Evolutionary conservation across 1,284 basidiomycete species (phyloP).

Genomic region (Pseudozyma thailandica): DNA sequence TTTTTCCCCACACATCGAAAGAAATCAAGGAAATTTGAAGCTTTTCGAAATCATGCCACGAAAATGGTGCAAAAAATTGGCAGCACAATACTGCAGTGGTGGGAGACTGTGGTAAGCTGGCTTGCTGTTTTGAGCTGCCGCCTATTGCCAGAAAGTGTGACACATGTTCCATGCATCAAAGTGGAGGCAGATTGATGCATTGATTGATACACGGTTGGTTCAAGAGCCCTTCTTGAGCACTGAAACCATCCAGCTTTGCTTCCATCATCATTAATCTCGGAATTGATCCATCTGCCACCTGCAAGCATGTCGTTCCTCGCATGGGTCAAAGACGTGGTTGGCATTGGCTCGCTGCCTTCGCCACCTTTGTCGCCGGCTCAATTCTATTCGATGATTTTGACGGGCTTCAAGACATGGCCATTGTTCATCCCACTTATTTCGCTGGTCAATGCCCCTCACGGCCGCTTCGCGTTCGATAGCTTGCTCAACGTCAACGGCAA

Average conservation of each 20-base stretch:
- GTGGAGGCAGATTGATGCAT: no score
- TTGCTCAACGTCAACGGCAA: slow-evolving; percentile 67
- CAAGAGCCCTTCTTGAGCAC: no score
- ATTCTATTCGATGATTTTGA: slow-evolving; percentile 56
- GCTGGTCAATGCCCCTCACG: slow-evolving; percentile 78
- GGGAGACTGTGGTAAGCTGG: no score
- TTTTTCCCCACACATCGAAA: no score
- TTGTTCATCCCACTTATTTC: slow-evolving; percentile 70
- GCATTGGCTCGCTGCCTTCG: slow-evolving; percentile 31
- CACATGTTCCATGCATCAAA: no score
- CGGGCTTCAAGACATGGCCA: slow-evolving; percentile 69
- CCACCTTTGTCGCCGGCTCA: slow-evolving; percentile 50
- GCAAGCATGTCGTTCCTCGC: slow-evolving; percentile 25
- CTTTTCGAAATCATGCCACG: no score
- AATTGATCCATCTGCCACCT: not conserved
- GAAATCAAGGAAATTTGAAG: no score
- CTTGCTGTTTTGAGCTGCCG: no score
- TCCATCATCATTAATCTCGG: not conserved
- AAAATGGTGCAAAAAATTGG: no score
- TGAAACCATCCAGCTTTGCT: not conserved
- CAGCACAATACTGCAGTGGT: no score
- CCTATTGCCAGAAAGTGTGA: no score
- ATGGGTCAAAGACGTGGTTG: slow-evolving; percentile 44
- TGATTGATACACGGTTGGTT: no score
- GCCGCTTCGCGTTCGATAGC: slow-evolving; percentile 73